phyloP scores from a whole-genome alignment of 2,329 filamentous ascomycete species.

The Claviceps digitariae region DNA sequence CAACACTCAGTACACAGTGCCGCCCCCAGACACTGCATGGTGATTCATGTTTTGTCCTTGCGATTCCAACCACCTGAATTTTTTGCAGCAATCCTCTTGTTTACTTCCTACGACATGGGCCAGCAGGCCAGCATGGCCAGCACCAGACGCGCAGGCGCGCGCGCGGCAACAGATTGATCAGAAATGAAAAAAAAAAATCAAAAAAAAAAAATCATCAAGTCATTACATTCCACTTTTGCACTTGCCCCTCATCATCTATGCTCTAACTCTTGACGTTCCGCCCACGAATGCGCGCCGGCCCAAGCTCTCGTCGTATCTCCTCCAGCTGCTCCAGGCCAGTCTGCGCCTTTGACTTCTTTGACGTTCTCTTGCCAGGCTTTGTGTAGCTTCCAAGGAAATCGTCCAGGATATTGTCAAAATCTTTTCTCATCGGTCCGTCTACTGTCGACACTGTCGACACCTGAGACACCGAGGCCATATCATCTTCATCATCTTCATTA shows the following conservation, averaged over 20 bases:
- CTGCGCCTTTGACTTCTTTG: slow-evolving; percentile 70
- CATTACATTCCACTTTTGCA: slow-evolving; percentile 1
- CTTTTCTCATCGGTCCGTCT: slow-evolving; percentile 52
- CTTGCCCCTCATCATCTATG: neutral
- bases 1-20: too few species aligned
- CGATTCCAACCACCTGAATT: neutral
- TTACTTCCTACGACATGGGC: too few species aligned
- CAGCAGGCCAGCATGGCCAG: too few species aligned
- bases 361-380: slow-evolving; percentile 56
- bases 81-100: neutral
- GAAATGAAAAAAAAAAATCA: neutral
- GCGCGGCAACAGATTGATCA: neutral
- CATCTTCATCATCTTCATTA: slow-evolving; percentile 34
- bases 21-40: too few species aligned
- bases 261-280: slow-evolving; percentile 5
- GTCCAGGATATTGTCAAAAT: slow-evolving; percentile 86
- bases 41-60: too few species aligned
- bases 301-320: slow-evolving; percentile 69
- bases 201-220: slow-evolving; percentile 2
- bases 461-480: slow-evolving; percentile 43
- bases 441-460: slow-evolving; percentile 54
- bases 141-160: too few species aligned
- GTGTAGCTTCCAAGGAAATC: slow-evolving; percentile 73
- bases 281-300: slow-evolving; percentile 52
- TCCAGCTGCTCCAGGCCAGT: slow-evolving; percentile 81